phyloP scores from a whole-genome alignment of 1,284 basidiomycete genomes.

The Exsudoporus floridanus region DNA sequence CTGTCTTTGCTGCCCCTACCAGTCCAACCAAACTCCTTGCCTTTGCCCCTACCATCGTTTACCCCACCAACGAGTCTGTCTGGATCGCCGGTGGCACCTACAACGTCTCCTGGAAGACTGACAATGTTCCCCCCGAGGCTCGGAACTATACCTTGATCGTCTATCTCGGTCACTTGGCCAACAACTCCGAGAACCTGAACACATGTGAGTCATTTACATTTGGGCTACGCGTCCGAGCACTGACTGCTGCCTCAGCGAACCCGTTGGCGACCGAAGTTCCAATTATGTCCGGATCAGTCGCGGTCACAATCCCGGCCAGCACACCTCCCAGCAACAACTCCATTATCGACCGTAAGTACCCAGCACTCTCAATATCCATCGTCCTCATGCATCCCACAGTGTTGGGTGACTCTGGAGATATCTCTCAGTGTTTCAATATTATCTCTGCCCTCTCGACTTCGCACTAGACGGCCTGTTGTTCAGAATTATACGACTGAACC shows the following conservation, averaged over 20 bases:
- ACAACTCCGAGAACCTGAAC: conserved; percentile 43
- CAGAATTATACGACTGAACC: conserved; percentile 1
- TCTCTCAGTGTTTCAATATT: conserved; percentile 19
- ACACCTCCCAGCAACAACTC: conserved; percentile 30
- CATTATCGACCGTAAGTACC: conserved; percentile 38
- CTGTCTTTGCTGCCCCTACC: conserved; percentile 33
- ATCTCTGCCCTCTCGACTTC: background rate
- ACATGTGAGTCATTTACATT: conserved; percentile 33
- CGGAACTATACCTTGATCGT: conserved; percentile 34
- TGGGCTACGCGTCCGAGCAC: background rate
- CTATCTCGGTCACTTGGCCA: conserved; percentile 38
- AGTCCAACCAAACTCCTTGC: conserved; percentile 40
- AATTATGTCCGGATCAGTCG: conserved; percentile 37
- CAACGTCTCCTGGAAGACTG: conserved; percentile 45
- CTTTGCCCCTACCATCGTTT: conserved; percentile 46
- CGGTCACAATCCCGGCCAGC: conserved; percentile 39
- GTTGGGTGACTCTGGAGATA: conserved; percentile 28
- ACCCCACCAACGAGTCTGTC: conserved; percentile 28
- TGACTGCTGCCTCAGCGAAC: conserved; percentile 32
- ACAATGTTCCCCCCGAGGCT: conserved; percentile 33
- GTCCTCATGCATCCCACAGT: conserved; percentile 18
- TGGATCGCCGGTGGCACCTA: conserved; percentile 43
- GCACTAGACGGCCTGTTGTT: background rate
- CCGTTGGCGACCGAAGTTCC: conserved; percentile 45
- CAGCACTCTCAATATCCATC: background rate